Percentiles rank a stretch among this genome's conserved stretches.
Conservation (phyloP, 1,284 basidiomycete genomes). For the Puccinia horiana region DNA sequence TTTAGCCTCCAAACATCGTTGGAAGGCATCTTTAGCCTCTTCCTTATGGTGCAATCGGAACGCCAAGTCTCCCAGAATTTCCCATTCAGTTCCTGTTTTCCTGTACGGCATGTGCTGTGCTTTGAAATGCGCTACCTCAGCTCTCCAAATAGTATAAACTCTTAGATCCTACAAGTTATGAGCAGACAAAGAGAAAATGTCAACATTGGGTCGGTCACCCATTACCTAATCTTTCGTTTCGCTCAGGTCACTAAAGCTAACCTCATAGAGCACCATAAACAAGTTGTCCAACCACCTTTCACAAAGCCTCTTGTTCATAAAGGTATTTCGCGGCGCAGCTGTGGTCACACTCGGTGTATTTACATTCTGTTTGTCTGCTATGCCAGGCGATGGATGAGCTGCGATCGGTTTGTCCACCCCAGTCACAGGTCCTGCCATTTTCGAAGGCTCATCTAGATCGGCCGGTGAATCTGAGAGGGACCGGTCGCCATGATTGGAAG, state of each 20-base stretch:
- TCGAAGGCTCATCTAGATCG: slow-evolving; percentile 5
- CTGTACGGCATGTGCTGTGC: slow-evolving; percentile 94
- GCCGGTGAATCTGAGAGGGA: slow-evolving; percentile 3
- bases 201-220: neutral
- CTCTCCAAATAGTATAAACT: slow-evolving; percentile 99
- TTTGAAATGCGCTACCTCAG: slow-evolving; percentile 98
- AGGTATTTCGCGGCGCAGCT: slow-evolving; percentile 66
- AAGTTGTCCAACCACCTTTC: slow-evolving; percentile 98
- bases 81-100: slow-evolving; percentile 97
- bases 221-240: neutral
- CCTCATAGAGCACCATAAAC: slow-evolving; percentile 98
- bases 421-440: slow-evolving; percentile 31
- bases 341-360: slow-evolving; percentile 51
- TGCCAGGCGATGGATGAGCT: slow-evolving; percentile 26
- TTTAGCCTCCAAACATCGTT: slow-evolving; percentile 82
- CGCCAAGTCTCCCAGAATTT: slow-evolving; percentile 94
- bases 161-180: slow-evolving; percentile 72
- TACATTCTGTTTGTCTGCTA: slow-evolving; percentile 41
- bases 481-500: neutral
- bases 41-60: slow-evolving; percentile 90
- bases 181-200: neutral
- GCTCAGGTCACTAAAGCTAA: slow-evolving; percentile 57
- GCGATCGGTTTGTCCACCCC: slow-evolving; percentile 42
- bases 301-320: slow-evolving; percentile 93
- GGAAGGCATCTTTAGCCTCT: slow-evolving; percentile 95